Conservation (phyloP, 441 rosid species). For the Manihot esculenta region DNA sequence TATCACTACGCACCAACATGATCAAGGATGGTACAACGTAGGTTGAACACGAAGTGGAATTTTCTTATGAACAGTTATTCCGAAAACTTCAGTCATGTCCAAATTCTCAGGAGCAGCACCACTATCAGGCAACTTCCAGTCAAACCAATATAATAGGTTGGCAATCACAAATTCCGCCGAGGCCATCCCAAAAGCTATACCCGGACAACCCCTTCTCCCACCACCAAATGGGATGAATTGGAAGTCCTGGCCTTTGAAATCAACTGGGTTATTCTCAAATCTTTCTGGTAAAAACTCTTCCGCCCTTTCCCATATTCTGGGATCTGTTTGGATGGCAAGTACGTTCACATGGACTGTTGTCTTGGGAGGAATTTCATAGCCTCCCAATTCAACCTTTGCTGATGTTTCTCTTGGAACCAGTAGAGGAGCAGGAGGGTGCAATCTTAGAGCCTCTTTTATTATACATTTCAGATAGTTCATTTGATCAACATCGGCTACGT, state of each 20-base stretch:
- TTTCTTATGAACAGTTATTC: constrained; percentile 19
- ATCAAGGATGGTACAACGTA: not conserved
- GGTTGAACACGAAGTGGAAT: constrained; percentile 29
- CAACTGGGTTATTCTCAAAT: constrained; percentile 21
- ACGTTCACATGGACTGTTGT: constrained; percentile 22
- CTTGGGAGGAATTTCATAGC: constrained; percentile 26
- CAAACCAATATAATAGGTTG: constrained; percentile 30
- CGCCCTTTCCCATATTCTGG: constrained; percentile 21
- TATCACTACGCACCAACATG: too few relatives aligned
- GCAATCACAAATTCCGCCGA: constrained; percentile 23
- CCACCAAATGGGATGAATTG: constrained; percentile 27
- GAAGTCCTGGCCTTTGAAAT: constrained; percentile 14
- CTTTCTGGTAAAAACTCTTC: constrained; percentile 31
- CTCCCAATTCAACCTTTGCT: constrained; percentile 7
- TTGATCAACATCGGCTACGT: constrained; percentile 20
- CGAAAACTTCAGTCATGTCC: constrained; percentile 28
- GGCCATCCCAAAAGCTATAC: constrained; percentile 10
- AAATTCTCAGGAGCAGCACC: constrained; percentile 10
- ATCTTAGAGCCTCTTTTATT: constrained; percentile 33
- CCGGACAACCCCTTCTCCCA: constrained; percentile 36
- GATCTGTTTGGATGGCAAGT: constrained; percentile 36
- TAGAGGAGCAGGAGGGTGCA: constrained; percentile 26
- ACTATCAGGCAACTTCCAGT: constrained; percentile 27
- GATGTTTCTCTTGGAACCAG: constrained; percentile 23
- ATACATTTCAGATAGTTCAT: constrained; percentile 30